A percentile compares a stretch with the other conserved stretches of the same genome.
Evolutionary conservation across 2,329 filamentous ascomycete species (phyloP).

Genomic region (Exserohilum rostratum): DNA sequence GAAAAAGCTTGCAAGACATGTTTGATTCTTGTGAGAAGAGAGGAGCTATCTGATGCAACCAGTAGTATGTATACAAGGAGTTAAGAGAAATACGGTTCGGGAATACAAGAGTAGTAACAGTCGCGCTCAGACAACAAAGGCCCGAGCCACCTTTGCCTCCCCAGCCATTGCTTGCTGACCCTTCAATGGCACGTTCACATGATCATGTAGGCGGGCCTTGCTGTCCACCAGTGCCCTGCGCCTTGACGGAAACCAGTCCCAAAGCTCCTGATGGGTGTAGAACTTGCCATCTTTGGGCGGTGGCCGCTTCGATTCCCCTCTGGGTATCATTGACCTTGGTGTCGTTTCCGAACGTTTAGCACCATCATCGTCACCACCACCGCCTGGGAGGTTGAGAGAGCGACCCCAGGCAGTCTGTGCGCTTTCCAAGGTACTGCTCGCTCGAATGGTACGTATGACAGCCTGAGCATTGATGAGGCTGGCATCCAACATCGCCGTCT

Average conservation of each 20-base stretch:
- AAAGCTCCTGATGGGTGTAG: slow-evolving; percentile 40
- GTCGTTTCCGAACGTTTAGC: not conserved
- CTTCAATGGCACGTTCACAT: slow-evolving; percentile 6
- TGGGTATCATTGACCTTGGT: not conserved
- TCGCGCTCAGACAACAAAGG: slow-evolving; percentile 18
- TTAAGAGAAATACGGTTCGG: not conserved
- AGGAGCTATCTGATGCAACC: not conserved
- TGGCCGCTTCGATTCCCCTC: slow-evolving; percentile 6
- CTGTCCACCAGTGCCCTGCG: not conserved
- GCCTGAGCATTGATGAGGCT: slow-evolving; percentile 33
- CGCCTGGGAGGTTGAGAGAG: slow-evolving; percentile 40
- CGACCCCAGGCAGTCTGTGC: slow-evolving; percentile 42
- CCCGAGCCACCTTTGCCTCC: slow-evolving; percentile 7
- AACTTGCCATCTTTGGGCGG: slow-evolving; percentile 17
- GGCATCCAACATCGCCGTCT: slow-evolving; percentile 34
- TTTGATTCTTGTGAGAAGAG: not conserved
- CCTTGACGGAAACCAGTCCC: slow-evolving; percentile 20
- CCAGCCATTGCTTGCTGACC: slow-evolving; percentile 1
- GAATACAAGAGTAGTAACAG: not conserved
- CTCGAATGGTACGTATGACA: slow-evolving; percentile 46
- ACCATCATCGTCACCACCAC: slow-evolving; percentile 1
- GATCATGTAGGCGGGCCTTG: slow-evolving; percentile 4
- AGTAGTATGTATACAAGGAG: not conserved
- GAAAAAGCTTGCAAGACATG: not conserved
- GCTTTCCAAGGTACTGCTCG: slow-evolving; percentile 39